These are phyloP conservation scores for Gossypium davidsonii DNA, from an alignment of 441 rosid species.

Conservation along the genomic window DNA sequence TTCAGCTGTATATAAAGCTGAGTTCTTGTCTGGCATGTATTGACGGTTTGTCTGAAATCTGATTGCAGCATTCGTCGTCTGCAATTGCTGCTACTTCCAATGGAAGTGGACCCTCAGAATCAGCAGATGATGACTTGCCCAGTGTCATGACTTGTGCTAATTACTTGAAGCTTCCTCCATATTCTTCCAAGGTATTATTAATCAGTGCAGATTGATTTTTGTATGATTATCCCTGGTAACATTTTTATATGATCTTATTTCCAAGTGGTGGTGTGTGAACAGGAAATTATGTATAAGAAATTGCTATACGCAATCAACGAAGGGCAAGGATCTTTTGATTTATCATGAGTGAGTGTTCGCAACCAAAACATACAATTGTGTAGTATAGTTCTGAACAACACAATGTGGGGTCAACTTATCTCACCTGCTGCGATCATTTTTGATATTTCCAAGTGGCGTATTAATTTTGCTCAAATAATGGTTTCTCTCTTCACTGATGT, in stretches of 20 bases:
- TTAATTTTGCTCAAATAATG: slow-evolving; percentile 34
- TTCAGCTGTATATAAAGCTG: neutral
- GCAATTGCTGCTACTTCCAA: slow-evolving; percentile 53
- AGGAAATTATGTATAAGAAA: slow-evolving; percentile 97
- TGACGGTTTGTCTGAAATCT: neutral
- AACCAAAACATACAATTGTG: slow-evolving; percentile 25
- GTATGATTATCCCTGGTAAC: neutral
- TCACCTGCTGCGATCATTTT: slow-evolving; percentile 26
- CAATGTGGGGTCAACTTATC: slow-evolving; percentile 13
- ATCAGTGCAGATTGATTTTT: neutral
- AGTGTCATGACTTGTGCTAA: slow-evolving; percentile 99
- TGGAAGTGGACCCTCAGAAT: slow-evolving; percentile 62
- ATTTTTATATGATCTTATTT: neutral
- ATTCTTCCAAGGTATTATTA: slow-evolving; percentile 36
- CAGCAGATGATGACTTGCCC: slow-evolving; percentile 93
- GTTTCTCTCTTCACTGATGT: slow-evolving; percentile 17
- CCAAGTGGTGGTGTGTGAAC: slow-evolving; percentile 23
- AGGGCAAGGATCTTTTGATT: slow-evolving; percentile 98
- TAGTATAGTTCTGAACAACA: slow-evolving; percentile 20
- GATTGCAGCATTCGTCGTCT: slow-evolving; percentile 77
- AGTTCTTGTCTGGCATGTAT: neutral
- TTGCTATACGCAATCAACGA: slow-evolving; percentile 88
- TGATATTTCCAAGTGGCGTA: slow-evolving; percentile 27
- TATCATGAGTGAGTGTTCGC: slow-evolving; percentile 47
- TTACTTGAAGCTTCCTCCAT: slow-evolving; percentile 98